phyloP scores from a whole-genome alignment of 2,329 filamentous ascomycete species.

The Cladorrhinum sp. region DNA sequence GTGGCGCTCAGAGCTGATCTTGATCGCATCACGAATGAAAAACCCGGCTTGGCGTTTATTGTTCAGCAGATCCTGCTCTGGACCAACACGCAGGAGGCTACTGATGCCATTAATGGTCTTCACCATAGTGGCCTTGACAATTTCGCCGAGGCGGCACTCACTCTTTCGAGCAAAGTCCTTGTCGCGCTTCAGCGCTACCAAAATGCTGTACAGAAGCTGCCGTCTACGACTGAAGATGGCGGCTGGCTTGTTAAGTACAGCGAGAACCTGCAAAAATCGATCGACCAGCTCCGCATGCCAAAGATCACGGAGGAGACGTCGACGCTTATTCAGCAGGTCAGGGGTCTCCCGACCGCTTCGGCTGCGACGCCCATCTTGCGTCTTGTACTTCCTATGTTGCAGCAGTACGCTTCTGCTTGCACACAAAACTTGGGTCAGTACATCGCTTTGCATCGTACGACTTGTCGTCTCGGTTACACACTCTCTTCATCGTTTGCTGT shows the following conservation, averaged over 20 bases:
- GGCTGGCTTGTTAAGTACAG: constrained; percentile 61
- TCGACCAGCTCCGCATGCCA: constrained; percentile 58
- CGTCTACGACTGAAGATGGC: constrained; percentile 57
- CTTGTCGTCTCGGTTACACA: constrained; percentile 70
- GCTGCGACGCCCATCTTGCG: constrained; percentile 55
- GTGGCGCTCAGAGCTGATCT: constrained; percentile 42
- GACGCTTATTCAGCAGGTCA: constrained; percentile 38
- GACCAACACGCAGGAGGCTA: constrained; percentile 41
- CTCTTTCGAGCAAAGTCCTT: constrained; percentile 70
- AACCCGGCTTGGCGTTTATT: constrained; percentile 62
- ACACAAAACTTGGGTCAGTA: constrained; percentile 57
- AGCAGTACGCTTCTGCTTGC: constrained; percentile 67
- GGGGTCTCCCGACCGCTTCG: constrained; percentile 38
- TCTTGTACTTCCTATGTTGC: constrained; percentile 66
- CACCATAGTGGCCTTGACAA: constrained; percentile 32
- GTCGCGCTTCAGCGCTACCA: constrained; percentile 74
- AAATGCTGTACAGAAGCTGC: constrained; percentile 52
- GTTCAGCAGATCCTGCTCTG: constrained; percentile 66
- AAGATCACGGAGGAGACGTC: constrained; percentile 49
- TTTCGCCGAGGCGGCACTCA: constrained; percentile 59
- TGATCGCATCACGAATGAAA: constrained; percentile 39
- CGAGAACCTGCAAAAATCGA: constrained; percentile 49
- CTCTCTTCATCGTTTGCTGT: constrained; percentile 75
- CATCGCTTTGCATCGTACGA: constrained; percentile 63
- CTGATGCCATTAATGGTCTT: constrained; percentile 17